Percentiles rank a stretch among this genome's conserved stretches.
These are phyloP conservation scores for Venturia carpophila DNA, from an alignment of 2,329 filamentous ascomycete species.

Conservation along the genomic window DNA sequence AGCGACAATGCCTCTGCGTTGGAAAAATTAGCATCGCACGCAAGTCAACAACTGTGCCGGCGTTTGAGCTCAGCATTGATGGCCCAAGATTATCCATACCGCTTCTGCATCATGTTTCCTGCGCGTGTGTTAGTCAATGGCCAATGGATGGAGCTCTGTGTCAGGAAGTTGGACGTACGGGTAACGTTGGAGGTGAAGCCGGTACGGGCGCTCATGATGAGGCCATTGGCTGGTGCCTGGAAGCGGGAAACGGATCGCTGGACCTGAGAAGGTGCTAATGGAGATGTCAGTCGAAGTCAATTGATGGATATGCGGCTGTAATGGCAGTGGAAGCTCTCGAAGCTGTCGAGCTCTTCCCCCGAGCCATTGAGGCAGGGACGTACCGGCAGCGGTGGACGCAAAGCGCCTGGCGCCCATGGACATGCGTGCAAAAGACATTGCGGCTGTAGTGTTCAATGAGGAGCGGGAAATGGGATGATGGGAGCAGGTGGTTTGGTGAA, in stretches of 20 bases:
- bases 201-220: conserved; percentile 13
- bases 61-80: not conserved
- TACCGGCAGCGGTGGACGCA: conserved; percentile 11
- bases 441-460: not conserved
- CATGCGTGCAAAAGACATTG: conserved; percentile 13
- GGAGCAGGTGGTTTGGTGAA: not conserved
- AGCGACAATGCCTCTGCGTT: conserved; percentile 30
- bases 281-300: conserved; percentile 1
- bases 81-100: not conserved
- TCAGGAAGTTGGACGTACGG: not conserved
- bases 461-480: not conserved
- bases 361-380: conserved; percentile 3
- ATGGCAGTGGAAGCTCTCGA: conserved; percentile 1
- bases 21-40: conserved; percentile 2
- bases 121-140: conserved; percentile 5
- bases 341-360: conserved; percentile 3
- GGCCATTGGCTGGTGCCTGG: conserved; percentile 13
- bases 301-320: not conserved
- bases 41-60: not conserved
- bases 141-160: not conserved
- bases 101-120: conserved; percentile 13
- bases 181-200: conserved; percentile 14
- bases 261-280: conserved; percentile 6
- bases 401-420: conserved; percentile 11
- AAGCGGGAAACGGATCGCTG: conserved; percentile 14